Conservation (phyloP, 2,329 filamentous ascomycete genomes). For the Neocucurbitaria cava region DNA sequence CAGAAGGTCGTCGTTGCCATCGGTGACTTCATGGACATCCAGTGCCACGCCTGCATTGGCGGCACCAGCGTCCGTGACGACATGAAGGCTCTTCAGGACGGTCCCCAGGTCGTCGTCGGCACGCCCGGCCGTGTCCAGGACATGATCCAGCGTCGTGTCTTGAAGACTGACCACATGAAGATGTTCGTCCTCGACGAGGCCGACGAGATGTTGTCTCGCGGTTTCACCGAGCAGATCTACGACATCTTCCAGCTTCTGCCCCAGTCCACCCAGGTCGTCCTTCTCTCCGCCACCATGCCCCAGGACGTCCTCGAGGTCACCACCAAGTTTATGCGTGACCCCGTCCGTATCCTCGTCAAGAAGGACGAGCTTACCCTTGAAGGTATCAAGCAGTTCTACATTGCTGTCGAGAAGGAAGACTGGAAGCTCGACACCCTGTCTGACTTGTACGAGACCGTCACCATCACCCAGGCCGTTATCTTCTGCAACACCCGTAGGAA, state of each 20-base stretch:
- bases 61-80: conserved; percentile 98
- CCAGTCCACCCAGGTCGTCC: conserved; percentile 97
- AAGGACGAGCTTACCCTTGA: conserved; percentile 99
- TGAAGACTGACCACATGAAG: conserved; percentile 98
- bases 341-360: conserved; percentile 98
- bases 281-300: conserved; percentile 97
- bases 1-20: conserved; percentile 99
- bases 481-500: conserved; percentile 99
- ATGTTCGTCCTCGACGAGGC: conserved; percentile 99
- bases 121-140: conserved; percentile 98
- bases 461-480: conserved; percentile 99
- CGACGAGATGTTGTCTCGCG: conserved; percentile 98
- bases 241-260: conserved; percentile 99
- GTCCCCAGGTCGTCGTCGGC: conserved; percentile 95
- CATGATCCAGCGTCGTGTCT: conserved; percentile 98
- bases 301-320: conserved; percentile 99
- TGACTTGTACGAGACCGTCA: conserved; percentile 98
- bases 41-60: conserved; percentile 99
- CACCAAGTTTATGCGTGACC: conserved; percentile 99
- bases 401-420: conserved; percentile 99
- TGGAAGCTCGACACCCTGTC: conserved; percentile 99
- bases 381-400: conserved; percentile 99
- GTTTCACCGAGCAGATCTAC: conserved; percentile 99
- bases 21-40: conserved; percentile 99
- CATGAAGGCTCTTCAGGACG: conserved; percentile 96